Percentiles rank a stretch among this genome's conserved stretches.
phyloP scores from a whole-genome alignment of 306 rosid genomes.

The Neltuma alba region DNA sequence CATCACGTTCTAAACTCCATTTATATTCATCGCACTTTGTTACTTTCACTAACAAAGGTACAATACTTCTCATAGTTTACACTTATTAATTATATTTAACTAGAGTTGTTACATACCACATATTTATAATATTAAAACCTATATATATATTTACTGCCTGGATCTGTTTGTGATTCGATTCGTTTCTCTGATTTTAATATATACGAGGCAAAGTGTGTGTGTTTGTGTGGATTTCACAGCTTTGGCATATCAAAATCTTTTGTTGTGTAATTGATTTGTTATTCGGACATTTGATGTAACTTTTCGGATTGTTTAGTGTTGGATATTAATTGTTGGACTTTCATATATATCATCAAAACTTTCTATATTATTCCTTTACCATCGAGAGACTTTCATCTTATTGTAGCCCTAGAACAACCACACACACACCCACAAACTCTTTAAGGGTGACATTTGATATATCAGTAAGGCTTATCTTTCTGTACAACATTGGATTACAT shows the following conservation, averaged over 20 bases:
- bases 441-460: not conserved
- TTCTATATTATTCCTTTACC: not conserved
- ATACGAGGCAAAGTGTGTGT: not conserved
- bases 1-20: slow-evolving; percentile 35
- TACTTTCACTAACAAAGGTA: not conserved
- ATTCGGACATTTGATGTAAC: not conserved
- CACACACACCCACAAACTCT: not conserved
- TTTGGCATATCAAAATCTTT: not conserved
- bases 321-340: slow-evolving; percentile 14
- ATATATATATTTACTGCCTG: not conserved
- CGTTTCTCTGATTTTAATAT: not conserved
- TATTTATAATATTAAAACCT: not conserved
- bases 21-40: not conserved
- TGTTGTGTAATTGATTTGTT: not conserved
- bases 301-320: not conserved
- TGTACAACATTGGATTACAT: slow-evolving; percentile 2
- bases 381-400: not conserved
- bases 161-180: not conserved
- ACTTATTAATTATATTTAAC: not conserved
- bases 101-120: not conserved
- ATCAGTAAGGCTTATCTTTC: not conserved
- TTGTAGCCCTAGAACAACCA: not conserved
- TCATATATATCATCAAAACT: not conserved
- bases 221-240: not conserved
- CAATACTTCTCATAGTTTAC: not conserved